phyloP scores from a whole-genome alignment of 2,329 filamentous ascomycete genomes.

The Tolypocladium amazonense region DNA sequence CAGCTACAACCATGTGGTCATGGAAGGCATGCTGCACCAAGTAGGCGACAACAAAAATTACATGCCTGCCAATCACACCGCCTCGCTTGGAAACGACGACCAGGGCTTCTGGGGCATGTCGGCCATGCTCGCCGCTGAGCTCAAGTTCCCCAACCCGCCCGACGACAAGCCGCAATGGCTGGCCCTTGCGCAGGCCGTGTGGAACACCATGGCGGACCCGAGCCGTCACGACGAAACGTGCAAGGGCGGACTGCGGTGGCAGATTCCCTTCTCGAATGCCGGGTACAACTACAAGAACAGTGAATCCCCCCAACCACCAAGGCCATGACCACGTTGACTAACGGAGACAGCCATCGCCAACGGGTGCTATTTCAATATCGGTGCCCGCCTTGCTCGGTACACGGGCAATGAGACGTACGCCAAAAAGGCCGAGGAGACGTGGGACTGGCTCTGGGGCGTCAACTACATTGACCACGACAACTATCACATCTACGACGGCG shows the following conservation, averaged over 20 bases:
- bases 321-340: background rate
- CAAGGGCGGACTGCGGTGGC: slow-evolving; percentile 63
- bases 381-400: slow-evolving; percentile 60
- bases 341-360: slow-evolving; percentile 41
- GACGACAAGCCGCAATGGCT: slow-evolving; percentile 47
- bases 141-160: slow-evolving; percentile 49
- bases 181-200: slow-evolving; percentile 59
- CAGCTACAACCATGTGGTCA: slow-evolving; percentile 49
- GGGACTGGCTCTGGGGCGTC: slow-evolving; percentile 47
- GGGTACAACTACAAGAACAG: slow-evolving; percentile 70
- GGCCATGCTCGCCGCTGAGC: slow-evolving; percentile 56
- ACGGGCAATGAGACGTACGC: slow-evolving; percentile 56
- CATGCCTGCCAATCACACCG: slow-evolving; percentile 49
- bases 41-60: slow-evolving; percentile 45
- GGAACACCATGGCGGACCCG: slow-evolving; percentile 45
- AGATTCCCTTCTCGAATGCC: slow-evolving; percentile 63
- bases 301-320: slow-evolving; percentile 13
- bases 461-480: slow-evolving; percentile 47
- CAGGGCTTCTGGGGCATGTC: slow-evolving; percentile 62
- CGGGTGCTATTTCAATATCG: slow-evolving; percentile 53
- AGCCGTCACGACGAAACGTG: slow-evolving; percentile 57
- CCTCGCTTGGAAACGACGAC: slow-evolving; percentile 56
- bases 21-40: slow-evolving; percentile 46
- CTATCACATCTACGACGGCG: slow-evolving; percentile 57
- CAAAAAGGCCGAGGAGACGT: slow-evolving; percentile 49